These are phyloP conservation scores for Cokeromyces recurvatus DNA, from an alignment of 371 early-diverging fungal genomes.

Conservation along the genomic window DNA sequence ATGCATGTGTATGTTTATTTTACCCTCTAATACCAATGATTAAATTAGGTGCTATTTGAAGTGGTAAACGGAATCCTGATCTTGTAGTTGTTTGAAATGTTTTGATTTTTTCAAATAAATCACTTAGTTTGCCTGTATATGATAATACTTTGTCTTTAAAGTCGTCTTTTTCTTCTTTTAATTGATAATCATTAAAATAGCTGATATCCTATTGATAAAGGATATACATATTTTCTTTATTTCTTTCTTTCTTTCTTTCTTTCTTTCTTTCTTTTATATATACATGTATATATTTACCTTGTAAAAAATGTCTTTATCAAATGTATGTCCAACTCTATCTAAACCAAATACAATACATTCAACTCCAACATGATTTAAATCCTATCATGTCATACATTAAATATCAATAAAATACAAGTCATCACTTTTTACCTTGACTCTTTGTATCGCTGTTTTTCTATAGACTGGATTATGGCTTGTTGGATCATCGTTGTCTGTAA, in stretches of 20 bases:
- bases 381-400: too few relatives aligned
- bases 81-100: conserved; percentile 1
- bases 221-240: too few relatives aligned
- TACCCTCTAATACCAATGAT: conserved; percentile 12
- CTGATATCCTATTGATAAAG: background rate
- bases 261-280: background rate
- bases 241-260: too few relatives aligned
- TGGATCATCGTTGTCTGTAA: conserved; percentile 68
- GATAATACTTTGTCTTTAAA: background rate
- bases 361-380: conserved; percentile 49
- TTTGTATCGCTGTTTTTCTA: conserved; percentile 48
- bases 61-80: conserved; percentile 12
- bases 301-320: conserved; percentile 47
- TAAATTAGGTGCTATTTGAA: conserved; percentile 4
- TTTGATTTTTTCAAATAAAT: conserved; percentile 1
- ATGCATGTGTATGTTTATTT: too few relatives aligned
- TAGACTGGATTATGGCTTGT: conserved; percentile 39
- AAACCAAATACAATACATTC: conserved; percentile 56
- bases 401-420: too few relatives aligned
- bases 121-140: background rate
- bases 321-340: conserved; percentile 35
- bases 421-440: conserved; percentile 50
- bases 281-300: conserved; percentile 32
- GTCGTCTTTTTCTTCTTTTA: background rate
- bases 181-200: background rate